Evolutionary conservation across 176 grass and related monocot species (phyloP).

Genomic region (Triticum aestivum): DNA sequence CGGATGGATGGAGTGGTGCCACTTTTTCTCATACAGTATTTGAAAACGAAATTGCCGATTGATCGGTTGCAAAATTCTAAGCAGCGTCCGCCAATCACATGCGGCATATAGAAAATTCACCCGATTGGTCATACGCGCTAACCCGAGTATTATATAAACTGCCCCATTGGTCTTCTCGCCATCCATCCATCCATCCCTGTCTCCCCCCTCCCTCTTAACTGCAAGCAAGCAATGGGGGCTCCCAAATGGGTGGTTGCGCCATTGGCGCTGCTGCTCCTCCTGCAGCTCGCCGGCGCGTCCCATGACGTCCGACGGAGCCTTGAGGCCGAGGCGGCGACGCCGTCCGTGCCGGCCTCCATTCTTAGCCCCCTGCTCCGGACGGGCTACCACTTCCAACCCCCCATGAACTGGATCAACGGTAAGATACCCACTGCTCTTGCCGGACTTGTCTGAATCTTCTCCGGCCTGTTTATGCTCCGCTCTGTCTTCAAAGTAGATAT

Average conservation of each 20-base stretch:
- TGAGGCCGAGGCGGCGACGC: background rate
- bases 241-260: background rate
- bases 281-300: background rate
- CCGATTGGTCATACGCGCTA: background rate
- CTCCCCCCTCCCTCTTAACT: background rate
- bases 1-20: background rate
- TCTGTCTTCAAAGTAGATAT: background rate
- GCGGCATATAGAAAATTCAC: background rate
- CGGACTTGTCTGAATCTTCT: background rate
- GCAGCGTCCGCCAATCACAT: background rate
- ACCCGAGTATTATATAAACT: conserved; percentile 11
- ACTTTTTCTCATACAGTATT: background rate
- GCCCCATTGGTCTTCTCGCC: conserved; percentile 3
- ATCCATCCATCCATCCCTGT: conserved; percentile 13
- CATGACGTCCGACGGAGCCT: background rate
- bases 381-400: conserved; percentile 67
- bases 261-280: conserved; percentile 3
- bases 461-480: background rate
- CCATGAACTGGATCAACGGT: conserved; percentile 83
- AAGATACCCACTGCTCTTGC: background rate
- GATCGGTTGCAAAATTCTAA: background rate
- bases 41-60: background rate
- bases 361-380: conserved; percentile 42
- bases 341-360: conserved; percentile 44
- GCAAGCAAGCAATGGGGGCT: background rate